Conservation (phyloP, 805 yeast species). For the Blastobotrys robertii region DNA sequence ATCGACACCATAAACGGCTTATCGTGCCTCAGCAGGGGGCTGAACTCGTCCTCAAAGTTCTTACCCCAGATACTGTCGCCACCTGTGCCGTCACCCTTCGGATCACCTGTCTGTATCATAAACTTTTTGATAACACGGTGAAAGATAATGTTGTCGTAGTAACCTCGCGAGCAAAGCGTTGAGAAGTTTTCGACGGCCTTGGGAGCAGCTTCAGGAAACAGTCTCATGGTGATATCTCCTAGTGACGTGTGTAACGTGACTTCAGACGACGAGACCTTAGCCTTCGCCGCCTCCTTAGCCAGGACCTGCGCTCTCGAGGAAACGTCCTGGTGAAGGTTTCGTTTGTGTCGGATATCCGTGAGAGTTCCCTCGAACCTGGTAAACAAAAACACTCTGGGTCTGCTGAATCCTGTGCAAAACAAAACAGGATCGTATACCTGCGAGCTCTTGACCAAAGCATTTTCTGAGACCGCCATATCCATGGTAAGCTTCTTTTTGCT, state of each 20-base stretch:
- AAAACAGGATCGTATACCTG: slow-evolving; percentile 23
- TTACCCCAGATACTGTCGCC: slow-evolving; percentile 31
- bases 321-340: slow-evolving; percentile 24
- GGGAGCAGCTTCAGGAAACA: slow-evolving; percentile 32
- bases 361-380: slow-evolving; percentile 17
- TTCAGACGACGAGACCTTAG: not conserved
- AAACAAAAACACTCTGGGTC: slow-evolving; percentile 23
- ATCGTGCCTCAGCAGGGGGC: slow-evolving; percentile 38
- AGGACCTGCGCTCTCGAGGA: slow-evolving; percentile 16
- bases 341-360: slow-evolving; percentile 11
- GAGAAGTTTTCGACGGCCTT: slow-evolving; percentile 35
- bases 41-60: slow-evolving; percentile 38
- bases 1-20: slow-evolving; percentile 47
- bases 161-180: slow-evolving; percentile 28
- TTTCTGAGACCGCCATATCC: slow-evolving; percentile 27
- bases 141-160: slow-evolving; percentile 32
- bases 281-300: slow-evolving; percentile 31
- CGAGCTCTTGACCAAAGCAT: slow-evolving; percentile 22
- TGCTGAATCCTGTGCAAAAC: slow-evolving; percentile 21
- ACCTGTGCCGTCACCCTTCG: slow-evolving; percentile 35
- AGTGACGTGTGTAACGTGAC: slow-evolving; percentile 32
- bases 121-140: slow-evolving; percentile 39
- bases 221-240: slow-evolving; percentile 34
- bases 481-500: slow-evolving; percentile 18
- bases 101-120: slow-evolving; percentile 58